Evolutionary conservation across 116 monocot genomes (phyloP).

Genomic region (Cymodocea nodosa): DNA sequence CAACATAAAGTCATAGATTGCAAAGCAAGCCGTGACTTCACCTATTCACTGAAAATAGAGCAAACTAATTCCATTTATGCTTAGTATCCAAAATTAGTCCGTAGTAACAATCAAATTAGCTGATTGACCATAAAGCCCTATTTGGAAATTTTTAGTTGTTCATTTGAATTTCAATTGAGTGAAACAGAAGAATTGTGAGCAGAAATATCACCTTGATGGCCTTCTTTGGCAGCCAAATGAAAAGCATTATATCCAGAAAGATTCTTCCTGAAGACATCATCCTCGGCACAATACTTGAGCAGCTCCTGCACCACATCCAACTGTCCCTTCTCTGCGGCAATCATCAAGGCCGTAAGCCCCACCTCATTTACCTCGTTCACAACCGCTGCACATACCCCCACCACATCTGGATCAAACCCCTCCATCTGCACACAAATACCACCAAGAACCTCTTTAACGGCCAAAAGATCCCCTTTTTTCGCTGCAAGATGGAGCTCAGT

Average conservation of each 20-base stretch:
- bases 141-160: no score
- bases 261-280: constrained; percentile 52
- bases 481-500: constrained; percentile 76
- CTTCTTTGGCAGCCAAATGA: constrained; percentile 60
- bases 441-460: constrained; percentile 29
- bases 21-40: no score
- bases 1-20: no score
- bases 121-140: no score
- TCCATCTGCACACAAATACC: constrained; percentile 44
- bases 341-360: constrained; percentile 63
- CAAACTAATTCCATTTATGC: no score
- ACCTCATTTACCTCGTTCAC: constrained; percentile 67
- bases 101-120: no score
- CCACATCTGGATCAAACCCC: constrained; percentile 40
- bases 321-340: constrained; percentile 53
- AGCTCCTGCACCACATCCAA: constrained; percentile 61
- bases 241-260: constrained; percentile 43
- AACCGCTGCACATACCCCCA: constrained; percentile 42
- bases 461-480: constrained; percentile 43
- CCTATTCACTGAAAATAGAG: no score
- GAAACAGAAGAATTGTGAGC: neutral
- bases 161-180: no score
- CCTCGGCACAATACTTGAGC: constrained; percentile 47
- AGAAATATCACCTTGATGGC: constrained; percentile 45
- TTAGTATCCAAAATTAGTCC: no score